phyloP scores from a whole-genome alignment of 768 basidiomycete species.

The Mrakia blollopis region DNA sequence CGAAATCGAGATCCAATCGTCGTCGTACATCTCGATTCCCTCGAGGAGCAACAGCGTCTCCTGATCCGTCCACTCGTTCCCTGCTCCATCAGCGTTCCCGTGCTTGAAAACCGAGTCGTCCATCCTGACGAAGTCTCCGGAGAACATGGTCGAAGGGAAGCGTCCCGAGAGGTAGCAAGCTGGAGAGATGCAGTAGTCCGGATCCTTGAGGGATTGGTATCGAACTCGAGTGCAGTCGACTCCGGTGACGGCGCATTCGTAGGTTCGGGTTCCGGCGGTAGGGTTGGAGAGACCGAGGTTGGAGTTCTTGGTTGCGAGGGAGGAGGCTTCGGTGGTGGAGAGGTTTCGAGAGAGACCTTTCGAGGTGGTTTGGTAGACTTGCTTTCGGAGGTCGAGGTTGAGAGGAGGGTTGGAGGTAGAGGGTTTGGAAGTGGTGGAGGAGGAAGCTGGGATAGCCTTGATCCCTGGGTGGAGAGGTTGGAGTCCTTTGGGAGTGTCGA shows the following conservation, averaged over 20 bases:
- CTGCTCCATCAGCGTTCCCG: slow-evolving; percentile 45
- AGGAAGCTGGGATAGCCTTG: slow-evolving; percentile 33
- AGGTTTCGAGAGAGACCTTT: slow-evolving; percentile 68
- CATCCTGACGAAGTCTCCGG: slow-evolving; percentile 91
- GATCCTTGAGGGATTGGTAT: slow-evolving; percentile 82
- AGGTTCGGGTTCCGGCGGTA: slow-evolving; percentile 46
- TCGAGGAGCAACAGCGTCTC: slow-evolving; percentile 86
- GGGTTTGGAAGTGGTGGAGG: slow-evolving; percentile 12
- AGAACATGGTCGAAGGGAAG: slow-evolving; percentile 93
- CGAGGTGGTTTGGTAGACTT: slow-evolving; percentile 80
- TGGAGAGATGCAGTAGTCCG: slow-evolving; percentile 82
- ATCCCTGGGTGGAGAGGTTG: slow-evolving; percentile 72
- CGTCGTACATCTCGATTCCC: slow-evolving; percentile 95
- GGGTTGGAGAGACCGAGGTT: slow-evolving; percentile 49
- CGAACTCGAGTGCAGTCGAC: slow-evolving; percentile 82
- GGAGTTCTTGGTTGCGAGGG: slow-evolving; percentile 53
- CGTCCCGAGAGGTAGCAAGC: slow-evolving; percentile 94
- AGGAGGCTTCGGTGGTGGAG: slow-evolving; percentile 60
- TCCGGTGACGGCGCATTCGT: slow-evolving; percentile 89
- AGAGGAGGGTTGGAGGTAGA: slow-evolving; percentile 49
- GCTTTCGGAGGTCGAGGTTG: slow-evolving; percentile 75
- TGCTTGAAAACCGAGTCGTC: slow-evolving; percentile 45
- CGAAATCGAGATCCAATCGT: slow-evolving; percentile 89
- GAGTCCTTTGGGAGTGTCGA: slow-evolving; percentile 93
- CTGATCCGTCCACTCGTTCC: slow-evolving; percentile 79